Percentiles rank a stretch among this genome's conserved stretches.
phyloP scores from a whole-genome alignment of 176 grass and related monocot genomes.

The Ensete ventricosum region DNA sequence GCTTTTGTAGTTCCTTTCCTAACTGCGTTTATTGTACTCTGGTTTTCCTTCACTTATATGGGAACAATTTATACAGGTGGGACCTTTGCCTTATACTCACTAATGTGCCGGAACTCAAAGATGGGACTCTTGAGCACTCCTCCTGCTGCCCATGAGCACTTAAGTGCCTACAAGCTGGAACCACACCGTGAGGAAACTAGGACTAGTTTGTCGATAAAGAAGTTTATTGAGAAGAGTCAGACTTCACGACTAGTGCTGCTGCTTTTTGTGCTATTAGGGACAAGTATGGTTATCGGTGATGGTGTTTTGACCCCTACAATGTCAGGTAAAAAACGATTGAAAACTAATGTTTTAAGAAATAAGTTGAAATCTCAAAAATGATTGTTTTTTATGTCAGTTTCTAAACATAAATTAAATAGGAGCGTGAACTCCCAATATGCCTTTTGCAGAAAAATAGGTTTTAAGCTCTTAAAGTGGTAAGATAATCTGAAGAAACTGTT shows the following conservation, averaged over 20 bases:
- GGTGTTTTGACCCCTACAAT: conserved; percentile 80
- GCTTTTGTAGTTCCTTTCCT: not conserved
- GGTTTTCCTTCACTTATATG: not conserved
- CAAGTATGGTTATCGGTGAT: conserved; percentile 86
- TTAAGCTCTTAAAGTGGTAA: not conserved
- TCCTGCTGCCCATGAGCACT: conserved; percentile 21
- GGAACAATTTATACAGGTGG: conserved; percentile 39
- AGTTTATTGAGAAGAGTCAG: conserved; percentile 57
- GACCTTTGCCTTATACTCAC: conserved; percentile 80
- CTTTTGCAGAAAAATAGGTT: not conserved
- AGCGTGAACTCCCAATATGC: not conserved
- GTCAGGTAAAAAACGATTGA: conserved; percentile 37
- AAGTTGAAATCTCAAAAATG: not conserved
- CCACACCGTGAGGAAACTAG: conserved; percentile 29
- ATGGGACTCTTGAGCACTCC: conserved; percentile 60
- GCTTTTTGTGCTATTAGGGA: conserved; percentile 71
- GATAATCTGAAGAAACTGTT: no score
- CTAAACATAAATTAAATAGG: not conserved
- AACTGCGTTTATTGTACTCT: not conserved
- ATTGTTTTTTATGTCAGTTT: not conserved
- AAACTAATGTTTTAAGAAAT: not conserved
- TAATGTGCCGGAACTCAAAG: conserved; percentile 65
- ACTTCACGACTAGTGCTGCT: conserved; percentile 44
- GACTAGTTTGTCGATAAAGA: conserved; percentile 45
- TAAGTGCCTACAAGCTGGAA: conserved; percentile 31